Evolutionary conservation across 106 monocot genomes (phyloP).

Genomic region (Phalaenopsis aphrodite): DNA sequence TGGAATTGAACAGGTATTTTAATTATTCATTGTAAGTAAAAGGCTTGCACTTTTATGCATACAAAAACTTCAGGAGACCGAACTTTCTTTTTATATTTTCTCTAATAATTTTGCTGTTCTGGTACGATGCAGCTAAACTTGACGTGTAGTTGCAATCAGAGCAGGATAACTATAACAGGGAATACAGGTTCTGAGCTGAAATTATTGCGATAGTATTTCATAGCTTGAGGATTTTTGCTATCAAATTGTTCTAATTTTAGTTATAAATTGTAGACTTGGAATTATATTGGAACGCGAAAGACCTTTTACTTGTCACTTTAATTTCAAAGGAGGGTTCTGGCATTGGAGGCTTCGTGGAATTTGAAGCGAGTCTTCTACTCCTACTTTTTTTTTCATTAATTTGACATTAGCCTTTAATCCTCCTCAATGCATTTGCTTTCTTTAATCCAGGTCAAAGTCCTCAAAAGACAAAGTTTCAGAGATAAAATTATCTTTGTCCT

Average conservation of each 20-base stretch:
- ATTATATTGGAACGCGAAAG: conserved; percentile 59
- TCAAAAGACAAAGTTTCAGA: conserved; percentile 32
- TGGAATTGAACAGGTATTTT: conserved; percentile 33
- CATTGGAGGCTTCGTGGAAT: conserved; percentile 31
- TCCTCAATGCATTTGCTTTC: conserved; percentile 3
- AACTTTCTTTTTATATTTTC: not conserved
- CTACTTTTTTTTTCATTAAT: not conserved
- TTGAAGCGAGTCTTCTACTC: conserved; percentile 35
- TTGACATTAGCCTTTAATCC: not conserved
- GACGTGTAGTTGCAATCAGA: conserved; percentile 48
- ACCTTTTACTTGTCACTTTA: conserved; percentile 35
- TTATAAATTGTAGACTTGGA: conserved; percentile 59
- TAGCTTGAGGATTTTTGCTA: not conserved
- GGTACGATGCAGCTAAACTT: conserved; percentile 58
- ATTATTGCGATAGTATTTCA: not conserved
- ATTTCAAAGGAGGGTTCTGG: conserved; percentile 37
- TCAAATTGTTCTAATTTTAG: not conserved
- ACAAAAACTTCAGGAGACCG: not conserved
- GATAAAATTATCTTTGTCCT: conserved; percentile 64
- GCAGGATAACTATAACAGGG: conserved; percentile 46
- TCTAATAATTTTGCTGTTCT: not conserved
- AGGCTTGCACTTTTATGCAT: not conserved
- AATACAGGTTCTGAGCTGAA: conserved; percentile 55
- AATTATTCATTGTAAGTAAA: not conserved
- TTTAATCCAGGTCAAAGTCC: conserved; percentile 49